phyloP scores from a whole-genome alignment of 768 basidiomycete genomes.

The Rhodocollybia butyracea region DNA sequence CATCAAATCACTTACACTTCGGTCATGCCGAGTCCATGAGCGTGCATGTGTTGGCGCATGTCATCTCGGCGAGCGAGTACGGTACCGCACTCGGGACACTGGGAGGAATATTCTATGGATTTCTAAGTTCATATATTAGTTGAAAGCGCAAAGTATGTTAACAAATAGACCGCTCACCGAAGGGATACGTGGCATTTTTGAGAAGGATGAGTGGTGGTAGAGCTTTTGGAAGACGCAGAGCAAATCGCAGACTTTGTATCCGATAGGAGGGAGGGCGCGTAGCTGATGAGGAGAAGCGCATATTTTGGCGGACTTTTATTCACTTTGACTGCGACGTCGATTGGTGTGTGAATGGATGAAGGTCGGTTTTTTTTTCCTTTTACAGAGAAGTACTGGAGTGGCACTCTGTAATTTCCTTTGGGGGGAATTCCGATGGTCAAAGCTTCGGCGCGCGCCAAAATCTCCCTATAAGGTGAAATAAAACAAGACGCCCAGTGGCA shows the following conservation, averaged over 20 bases:
- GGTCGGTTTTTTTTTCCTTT: background rate
- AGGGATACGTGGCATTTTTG: too few species aligned
- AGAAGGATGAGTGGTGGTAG: too few species aligned
- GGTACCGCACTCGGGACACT: background rate
- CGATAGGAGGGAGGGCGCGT: background rate
- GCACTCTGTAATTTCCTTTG: background rate
- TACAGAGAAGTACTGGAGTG: background rate
- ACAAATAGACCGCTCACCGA: too few species aligned
- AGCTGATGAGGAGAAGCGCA: background rate
- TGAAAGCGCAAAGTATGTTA: background rate
- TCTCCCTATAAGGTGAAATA: background rate
- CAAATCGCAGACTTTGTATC: background rate
- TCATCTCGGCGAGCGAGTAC: background rate
- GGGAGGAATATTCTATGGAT: background rate
- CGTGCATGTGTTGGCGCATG: background rate
- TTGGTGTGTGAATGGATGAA: constrained; percentile 3
- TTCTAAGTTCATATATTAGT: background rate
- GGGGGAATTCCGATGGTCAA: background rate
- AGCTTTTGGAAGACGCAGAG: background rate
- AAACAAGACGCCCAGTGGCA: background rate
- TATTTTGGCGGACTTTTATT: background rate
- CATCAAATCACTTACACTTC: background rate
- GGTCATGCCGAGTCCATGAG: background rate
- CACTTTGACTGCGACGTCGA: background rate
- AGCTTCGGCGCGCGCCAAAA: background rate